Base-by-base conservation (phyloP, 495 filamentous ascomycete genomes). In the Amniculicola lignicola region DNA sequence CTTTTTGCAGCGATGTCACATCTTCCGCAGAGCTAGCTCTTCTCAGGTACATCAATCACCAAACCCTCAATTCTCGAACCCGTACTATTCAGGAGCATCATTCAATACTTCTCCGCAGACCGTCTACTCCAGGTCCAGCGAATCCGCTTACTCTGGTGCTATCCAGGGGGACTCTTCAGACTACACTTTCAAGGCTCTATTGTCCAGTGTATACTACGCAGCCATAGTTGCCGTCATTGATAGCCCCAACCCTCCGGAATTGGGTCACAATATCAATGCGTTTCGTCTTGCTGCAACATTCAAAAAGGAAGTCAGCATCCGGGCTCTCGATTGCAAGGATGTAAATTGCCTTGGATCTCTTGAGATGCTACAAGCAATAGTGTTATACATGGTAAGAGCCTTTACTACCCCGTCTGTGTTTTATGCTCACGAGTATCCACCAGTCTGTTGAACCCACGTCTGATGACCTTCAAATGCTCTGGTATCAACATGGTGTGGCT, bases 121-220 rank as follows among this genome's bases (percentile, higher is more conserved):
- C 2, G n/a, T 51, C 4, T 39, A 43, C 15, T 24, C 47, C 12
- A 46, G 41, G 18, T 23, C 38, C 11, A n/a, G 22, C 46, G 21
- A 27, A 14, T 11, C 11, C 45, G 11, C 39, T 25, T 11, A 29
- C 54, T n/a, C 46, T 38, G 15, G n/a, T n/a, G n/a, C n/a, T 19
- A 19, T 2, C 38, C 16, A 15, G 18, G 18, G 10, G 16, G 12
- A 33, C 1, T 24, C 6, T 21, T 18, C 19, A 28, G 44, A 55
- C 16, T 6, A 22, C 0, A 10, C 41, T 18, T 61, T 61, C 22
- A 3, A 27, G 4, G 35, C 49, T 3, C 42, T 60, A 0, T 37
- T 60, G 7, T 54, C 19, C 27, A 21, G 51, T 2, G 58, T 56
- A 11, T 61, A 61, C 42, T 61, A 56, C 44, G 58, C 58, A 15